Conservation (phyloP, 148 eudicot genomes). For the Amaranthus cruentus region DNA sequence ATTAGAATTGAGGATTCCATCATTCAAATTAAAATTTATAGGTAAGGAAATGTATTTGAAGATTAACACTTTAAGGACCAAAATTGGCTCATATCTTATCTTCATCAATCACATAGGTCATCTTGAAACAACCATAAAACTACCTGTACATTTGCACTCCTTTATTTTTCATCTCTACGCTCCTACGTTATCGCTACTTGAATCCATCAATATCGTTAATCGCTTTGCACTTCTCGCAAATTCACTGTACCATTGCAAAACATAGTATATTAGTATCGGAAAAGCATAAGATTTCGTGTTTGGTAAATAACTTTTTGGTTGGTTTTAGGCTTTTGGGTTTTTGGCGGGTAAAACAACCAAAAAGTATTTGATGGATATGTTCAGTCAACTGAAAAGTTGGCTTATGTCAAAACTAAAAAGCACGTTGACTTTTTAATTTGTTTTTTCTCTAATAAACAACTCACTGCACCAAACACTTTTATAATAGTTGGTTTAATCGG, state of each 20-base stretch:
- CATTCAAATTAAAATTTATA: not conserved
- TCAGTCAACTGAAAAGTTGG: too few relatives aligned
- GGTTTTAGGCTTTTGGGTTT: too few relatives aligned
- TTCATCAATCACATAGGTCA: constrained; percentile 26
- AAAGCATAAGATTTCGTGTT: not conserved
- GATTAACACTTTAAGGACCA: constrained; percentile 10
- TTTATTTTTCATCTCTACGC: constrained; percentile 34
- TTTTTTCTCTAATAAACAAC: too few relatives aligned
- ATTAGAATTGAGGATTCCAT: not conserved
- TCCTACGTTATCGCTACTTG: constrained; percentile 56
- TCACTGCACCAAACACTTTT: too few relatives aligned
- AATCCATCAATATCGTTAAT: constrained; percentile 59
- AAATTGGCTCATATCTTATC: constrained; percentile 19
- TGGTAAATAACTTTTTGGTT: too few relatives aligned
- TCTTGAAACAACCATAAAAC: constrained; percentile 21
- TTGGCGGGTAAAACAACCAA: too few relatives aligned
- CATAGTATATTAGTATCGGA: constrained; percentile 1
- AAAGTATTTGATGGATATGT: too few relatives aligned
- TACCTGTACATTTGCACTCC: constrained; percentile 44
- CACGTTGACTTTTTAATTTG: too few relatives aligned
- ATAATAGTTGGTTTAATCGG: too few relatives aligned
- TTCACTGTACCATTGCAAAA: constrained; percentile 44
- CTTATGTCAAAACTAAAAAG: too few relatives aligned
- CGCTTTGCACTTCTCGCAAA: constrained; percentile 65
- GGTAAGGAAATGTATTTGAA: constrained; percentile 11